These are phyloP conservation scores for Komagataea norvegica DNA, from an alignment of 1,139 yeast genomes.

Conservation along the genomic window DNA sequence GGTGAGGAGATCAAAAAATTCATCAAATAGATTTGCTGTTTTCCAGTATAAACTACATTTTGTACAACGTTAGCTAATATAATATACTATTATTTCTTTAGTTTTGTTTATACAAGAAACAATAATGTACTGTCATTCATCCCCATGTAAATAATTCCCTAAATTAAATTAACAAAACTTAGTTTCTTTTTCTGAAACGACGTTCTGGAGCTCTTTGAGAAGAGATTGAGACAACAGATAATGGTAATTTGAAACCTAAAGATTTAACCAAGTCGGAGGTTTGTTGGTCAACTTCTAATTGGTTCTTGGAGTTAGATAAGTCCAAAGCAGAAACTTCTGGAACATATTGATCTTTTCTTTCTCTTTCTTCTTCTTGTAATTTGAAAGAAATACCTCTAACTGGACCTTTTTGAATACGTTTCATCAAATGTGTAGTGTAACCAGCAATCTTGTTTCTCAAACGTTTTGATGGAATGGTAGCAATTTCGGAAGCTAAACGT, in stretches of 20 bases:
- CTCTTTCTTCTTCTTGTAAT: conserved; percentile 99
- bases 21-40: conserved; percentile 15
- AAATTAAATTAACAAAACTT: conserved; percentile 30
- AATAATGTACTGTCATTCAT: conserved; percentile 9
- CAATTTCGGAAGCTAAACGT: conserved; percentile 97
- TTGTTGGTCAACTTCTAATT: conserved; percentile 96
- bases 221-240: conserved; percentile 87
- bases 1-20: conserved; percentile 39
- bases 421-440: conserved; percentile 99
- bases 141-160: conserved; percentile 11
- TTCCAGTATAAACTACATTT: background rate
- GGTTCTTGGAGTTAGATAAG: conserved; percentile 93
- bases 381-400: conserved; percentile 99
- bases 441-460: conserved; percentile 99
- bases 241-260: conserved; percentile 94
- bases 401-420: conserved; percentile 99
- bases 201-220: conserved; percentile 87
- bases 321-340: conserved; percentile 99
- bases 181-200: conserved; percentile 95
- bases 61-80: conserved; percentile 15
- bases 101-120: conserved; percentile 22
- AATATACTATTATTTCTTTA: conserved; percentile 18
- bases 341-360: conserved; percentile 99
- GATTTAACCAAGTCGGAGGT: conserved; percentile 95
- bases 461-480: conserved; percentile 99